Evolutionary conservation across 73 alveolate species (phyloP).

Genomic region (Durusdinium trenchii): DNA sequence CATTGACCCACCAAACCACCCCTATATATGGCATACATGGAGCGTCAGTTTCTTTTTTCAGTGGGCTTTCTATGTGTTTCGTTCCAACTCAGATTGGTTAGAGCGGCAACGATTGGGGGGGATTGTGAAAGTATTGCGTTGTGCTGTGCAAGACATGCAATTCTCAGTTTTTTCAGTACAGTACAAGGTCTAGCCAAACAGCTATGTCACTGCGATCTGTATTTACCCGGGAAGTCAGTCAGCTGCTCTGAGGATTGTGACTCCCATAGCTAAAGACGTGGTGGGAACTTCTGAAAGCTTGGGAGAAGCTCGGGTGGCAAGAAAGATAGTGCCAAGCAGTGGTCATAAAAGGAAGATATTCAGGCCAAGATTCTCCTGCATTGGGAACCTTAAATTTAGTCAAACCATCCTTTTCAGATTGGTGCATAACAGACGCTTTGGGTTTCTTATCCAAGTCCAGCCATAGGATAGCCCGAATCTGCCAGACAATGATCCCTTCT

Average conservation of each 20-base stretch:
- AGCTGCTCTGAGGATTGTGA: background rate
- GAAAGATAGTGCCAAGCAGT: background rate
- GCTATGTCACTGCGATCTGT: too few relatives aligned
- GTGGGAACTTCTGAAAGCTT: background rate
- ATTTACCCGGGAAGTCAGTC: too few relatives aligned
- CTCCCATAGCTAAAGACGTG: background rate
- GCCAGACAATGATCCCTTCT: too few relatives aligned
- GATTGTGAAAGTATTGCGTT: too few relatives aligned
- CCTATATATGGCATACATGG: background rate
- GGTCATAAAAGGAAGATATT: background rate
- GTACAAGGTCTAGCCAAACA: too few relatives aligned
- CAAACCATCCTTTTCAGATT: background rate
- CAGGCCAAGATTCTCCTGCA: background rate
- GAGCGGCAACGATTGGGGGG: too few relatives aligned
- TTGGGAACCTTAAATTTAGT: background rate
- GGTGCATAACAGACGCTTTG: background rate
- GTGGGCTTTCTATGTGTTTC: too few relatives aligned
- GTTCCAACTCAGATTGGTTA: too few relatives aligned
- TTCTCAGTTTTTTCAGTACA: too few relatives aligned
- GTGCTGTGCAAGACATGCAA: background rate
- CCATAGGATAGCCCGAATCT: too few relatives aligned
- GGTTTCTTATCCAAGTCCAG: too few relatives aligned
- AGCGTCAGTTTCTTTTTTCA: background rate
- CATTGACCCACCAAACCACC: background rate
- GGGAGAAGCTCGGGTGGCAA: constrained; percentile 18